A percentile compares a stretch with the other conserved stretches of the same genome.
phyloP scores from a whole-genome alignment of 495 filamentous ascomycete genomes.

The Penicillium odoratum region DNA sequence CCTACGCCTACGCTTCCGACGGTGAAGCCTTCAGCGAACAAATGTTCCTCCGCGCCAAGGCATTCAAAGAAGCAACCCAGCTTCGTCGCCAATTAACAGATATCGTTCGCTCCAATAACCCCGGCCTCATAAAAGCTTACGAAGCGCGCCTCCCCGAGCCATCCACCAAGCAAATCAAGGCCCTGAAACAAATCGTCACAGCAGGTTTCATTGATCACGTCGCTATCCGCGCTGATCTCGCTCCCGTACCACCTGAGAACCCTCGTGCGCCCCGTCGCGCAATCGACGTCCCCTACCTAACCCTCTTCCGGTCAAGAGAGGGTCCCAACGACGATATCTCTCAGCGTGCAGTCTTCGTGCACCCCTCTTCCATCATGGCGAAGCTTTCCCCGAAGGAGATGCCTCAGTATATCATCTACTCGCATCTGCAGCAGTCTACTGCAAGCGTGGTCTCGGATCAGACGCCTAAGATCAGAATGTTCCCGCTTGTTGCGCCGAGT shows the following conservation, averaged over 20 bases:
- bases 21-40: slow-evolving; percentile 69
- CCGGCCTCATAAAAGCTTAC: slow-evolving; percentile 60
- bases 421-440: slow-evolving; percentile 72
- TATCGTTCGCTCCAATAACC: slow-evolving; percentile 74
- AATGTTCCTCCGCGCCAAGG: slow-evolving; percentile 84
- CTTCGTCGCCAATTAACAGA: slow-evolving; percentile 79
- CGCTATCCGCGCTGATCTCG: slow-evolving; percentile 86
- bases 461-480: slow-evolving; percentile 82
- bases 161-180: slow-evolving; percentile 67
- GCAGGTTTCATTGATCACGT: slow-evolving; percentile 95
- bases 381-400: slow-evolving; percentile 67
- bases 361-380: slow-evolving; percentile 78
- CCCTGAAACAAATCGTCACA: slow-evolving; percentile 86
- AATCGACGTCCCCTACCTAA: slow-evolving; percentile 87
- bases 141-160: slow-evolving; percentile 67
- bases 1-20: slow-evolving; percentile 75
- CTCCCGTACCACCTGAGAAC: slow-evolving; percentile 70
- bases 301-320: slow-evolving; percentile 71
- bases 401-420: slow-evolving; percentile 86
- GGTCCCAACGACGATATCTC: slow-evolving; percentile 47
- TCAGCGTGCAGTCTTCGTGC: slow-evolving; percentile 74
- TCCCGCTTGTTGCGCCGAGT: slow-evolving; percentile 75
- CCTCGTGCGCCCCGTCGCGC: slow-evolving; percentile 72
- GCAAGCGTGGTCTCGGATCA: slow-evolving; percentile 48
- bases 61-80: slow-evolving; percentile 79